A percentile compares a stretch with the other conserved stretches of the same genome.
Conservation (phyloP, 1,284 basidiomycete species). For the Coniophora puteana region DNA sequence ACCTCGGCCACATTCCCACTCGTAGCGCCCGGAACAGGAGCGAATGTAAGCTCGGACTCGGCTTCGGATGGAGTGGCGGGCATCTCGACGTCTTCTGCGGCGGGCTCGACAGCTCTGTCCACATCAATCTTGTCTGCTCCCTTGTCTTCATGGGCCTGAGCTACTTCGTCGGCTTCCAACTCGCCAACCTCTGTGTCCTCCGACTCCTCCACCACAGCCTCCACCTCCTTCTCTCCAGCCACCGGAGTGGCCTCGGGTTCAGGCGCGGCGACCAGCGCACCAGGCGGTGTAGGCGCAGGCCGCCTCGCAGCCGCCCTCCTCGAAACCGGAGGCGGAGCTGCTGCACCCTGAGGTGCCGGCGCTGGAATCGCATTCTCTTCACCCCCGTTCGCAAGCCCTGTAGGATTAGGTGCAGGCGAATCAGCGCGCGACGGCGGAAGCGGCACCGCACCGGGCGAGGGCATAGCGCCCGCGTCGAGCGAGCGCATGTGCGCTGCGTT, state of each 20-base stretch:
- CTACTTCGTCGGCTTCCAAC: conserved; percentile 1
- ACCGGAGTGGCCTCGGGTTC: neutral
- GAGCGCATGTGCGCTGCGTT: no score
- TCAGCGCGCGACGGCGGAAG: conserved; percentile 14
- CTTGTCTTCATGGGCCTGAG: neutral
- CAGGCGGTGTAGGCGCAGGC: conserved; percentile 18
- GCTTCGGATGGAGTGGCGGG: neutral
- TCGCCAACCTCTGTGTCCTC: neutral
- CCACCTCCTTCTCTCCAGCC: neutral
- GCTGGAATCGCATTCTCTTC: no score
- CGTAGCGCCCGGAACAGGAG: conserved; percentile 3
- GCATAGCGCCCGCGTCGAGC: conserved; percentile 23
- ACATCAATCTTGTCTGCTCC: neutral
- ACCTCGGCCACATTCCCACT: no score
- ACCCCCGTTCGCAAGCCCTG: no score
- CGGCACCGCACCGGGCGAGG: conserved; percentile 17
- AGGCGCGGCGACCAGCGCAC: neutral
- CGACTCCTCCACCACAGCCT: neutral
- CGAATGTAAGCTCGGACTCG: neutral
- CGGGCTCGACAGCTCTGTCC: neutral
- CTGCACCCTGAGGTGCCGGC: conserved; percentile 10
- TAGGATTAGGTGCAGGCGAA: conserved; percentile 19
- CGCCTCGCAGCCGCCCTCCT: conserved; percentile 26
- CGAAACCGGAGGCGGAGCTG: conserved; percentile 26
- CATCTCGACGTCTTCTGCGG: neutral